Evolutionary conservation across 257 asterid species (phyloP).

Genomic region (Petrea volubilis): DNA sequence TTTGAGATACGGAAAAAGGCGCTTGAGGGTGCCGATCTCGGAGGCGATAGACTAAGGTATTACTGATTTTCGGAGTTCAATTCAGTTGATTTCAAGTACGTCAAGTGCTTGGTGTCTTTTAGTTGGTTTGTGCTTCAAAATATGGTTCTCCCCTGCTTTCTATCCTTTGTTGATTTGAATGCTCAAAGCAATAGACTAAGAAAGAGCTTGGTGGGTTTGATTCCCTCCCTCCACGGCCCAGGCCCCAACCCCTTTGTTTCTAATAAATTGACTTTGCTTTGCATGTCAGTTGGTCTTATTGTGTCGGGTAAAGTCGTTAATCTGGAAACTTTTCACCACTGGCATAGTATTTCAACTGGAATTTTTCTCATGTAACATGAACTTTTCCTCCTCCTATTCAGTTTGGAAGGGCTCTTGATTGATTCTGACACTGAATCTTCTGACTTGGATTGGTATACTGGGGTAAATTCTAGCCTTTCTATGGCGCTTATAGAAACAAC

Average conservation of each 20-base stretch:
- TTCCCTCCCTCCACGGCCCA: too few species aligned
- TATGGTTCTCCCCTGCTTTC: background rate
- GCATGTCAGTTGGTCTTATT: background rate
- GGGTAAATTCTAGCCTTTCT: too few species aligned
- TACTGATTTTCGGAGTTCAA: conserved; percentile 8
- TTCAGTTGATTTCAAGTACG: conserved; percentile 4
- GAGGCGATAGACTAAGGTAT: conserved; percentile 50
- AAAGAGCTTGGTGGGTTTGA: background rate
- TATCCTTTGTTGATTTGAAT: conserved; percentile 8
- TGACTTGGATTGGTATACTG: too few species aligned
- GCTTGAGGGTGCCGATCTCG: conserved; percentile 56
- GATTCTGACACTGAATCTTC: too few species aligned
- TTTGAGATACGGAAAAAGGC: conserved; percentile 59
- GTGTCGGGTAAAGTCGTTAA: background rate
- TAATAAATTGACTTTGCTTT: conserved; percentile 5
- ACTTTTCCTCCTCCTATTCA: too few species aligned
- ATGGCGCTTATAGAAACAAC: too few species aligned
- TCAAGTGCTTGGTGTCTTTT: background rate
- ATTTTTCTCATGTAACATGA: too few species aligned
- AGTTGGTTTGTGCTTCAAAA: background rate
- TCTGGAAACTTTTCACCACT: too few species aligned
- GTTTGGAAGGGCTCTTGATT: too few species aligned
- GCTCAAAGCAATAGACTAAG: background rate
- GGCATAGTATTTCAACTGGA: background rate
- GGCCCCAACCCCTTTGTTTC: too few species aligned